A percentile compares a stretch with the other conserved stretches of the same genome.
These are phyloP conservation scores for Aureobasidium sp. DNA, from an alignment of 2,329 filamentous ascomycete genomes.

Conservation along the genomic window DNA sequence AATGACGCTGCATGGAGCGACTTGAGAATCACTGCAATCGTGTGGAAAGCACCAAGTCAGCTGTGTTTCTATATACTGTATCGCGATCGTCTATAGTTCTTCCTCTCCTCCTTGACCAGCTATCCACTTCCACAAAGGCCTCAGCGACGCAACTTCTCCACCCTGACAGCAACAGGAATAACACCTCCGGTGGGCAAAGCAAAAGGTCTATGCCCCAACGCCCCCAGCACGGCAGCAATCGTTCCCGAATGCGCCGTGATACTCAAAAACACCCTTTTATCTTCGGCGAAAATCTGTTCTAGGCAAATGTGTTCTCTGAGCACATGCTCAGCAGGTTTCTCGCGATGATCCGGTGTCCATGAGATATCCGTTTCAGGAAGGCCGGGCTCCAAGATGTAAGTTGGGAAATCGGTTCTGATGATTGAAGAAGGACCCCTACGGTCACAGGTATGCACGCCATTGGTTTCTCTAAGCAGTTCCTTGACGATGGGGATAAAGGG, in stretches of 20 bases:
- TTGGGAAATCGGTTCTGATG: slow-evolving; percentile 45
- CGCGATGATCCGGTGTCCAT: slow-evolving; percentile 35
- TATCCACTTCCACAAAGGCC: too few relatives aligned
- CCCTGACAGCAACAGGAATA: slow-evolving; percentile 43
- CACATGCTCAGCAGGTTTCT: slow-evolving; percentile 41
- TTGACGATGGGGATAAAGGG: slow-evolving; percentile 54
- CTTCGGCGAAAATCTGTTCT: slow-evolving; percentile 44
- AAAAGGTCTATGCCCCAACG: slow-evolving; percentile 38
- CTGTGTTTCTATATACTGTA: too few relatives aligned
- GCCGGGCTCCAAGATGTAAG: slow-evolving; percentile 49
- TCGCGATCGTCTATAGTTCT: too few relatives aligned
- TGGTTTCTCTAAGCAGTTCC: slow-evolving; percentile 54
- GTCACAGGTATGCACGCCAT: slow-evolving; percentile 62
- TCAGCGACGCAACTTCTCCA: slow-evolving; percentile 13
- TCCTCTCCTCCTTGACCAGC: too few relatives aligned
- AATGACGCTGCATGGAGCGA: not conserved
- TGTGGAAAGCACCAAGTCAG: too few relatives aligned
- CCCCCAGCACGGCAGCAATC: slow-evolving; percentile 44
- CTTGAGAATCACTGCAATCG: too few relatives aligned
- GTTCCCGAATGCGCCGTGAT: slow-evolving; percentile 52
- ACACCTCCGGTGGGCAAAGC: slow-evolving; percentile 40
- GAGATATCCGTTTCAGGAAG: slow-evolving; percentile 52
- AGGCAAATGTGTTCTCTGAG: slow-evolving; percentile 29
- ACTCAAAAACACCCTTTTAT: slow-evolving; percentile 41
- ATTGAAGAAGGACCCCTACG: slow-evolving; percentile 46